Evolutionary conservation across 768 basidiomycete species (phyloP).

Genomic region (Phylloporus rhodoxanthus): DNA sequence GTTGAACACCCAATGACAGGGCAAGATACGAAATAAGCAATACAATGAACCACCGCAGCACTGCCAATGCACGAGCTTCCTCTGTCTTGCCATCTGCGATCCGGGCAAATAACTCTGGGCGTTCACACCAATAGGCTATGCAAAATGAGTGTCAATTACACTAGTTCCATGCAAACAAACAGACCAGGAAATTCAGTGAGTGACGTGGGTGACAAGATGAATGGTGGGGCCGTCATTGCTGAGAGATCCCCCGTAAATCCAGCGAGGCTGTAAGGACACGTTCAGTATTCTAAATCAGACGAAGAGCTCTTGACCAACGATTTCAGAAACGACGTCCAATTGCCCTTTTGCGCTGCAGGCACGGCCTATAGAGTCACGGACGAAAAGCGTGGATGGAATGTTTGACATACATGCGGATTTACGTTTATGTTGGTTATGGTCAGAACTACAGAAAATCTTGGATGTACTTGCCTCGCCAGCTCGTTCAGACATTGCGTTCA

Average conservation of each 20-base stretch:
- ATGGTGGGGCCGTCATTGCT: constrained; percentile 77
- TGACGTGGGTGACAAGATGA: constrained; percentile 88
- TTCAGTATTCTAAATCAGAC: constrained; percentile 2
- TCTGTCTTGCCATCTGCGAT: constrained; percentile 73
- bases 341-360: constrained; percentile 74
- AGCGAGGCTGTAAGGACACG: constrained; percentile 51
- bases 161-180: constrained; percentile 15
- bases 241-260: constrained; percentile 86
- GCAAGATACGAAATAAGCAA: not conserved
- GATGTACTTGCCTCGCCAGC: constrained; percentile 36
- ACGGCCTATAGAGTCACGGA: constrained; percentile 48
- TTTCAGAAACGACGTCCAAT: constrained; percentile 90
- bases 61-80: constrained; percentile 69
- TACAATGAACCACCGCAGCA: constrained; percentile 95
- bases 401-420: constrained; percentile 35
- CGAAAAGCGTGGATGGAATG: constrained; percentile 15
- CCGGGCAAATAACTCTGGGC: constrained; percentile 80
- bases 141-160: constrained; percentile 3
- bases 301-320: constrained; percentile 47
- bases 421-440: constrained; percentile 20
- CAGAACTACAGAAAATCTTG: constrained; percentile 20
- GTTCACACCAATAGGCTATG: constrained; percentile 94
- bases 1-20: constrained; percentile 2
- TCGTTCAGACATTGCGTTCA: constrained; percentile 34
- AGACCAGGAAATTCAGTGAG: constrained; percentile 87